Conservation (phyloP, 768 basidiomycete genomes). For the Megacollybia marginata region DNA sequence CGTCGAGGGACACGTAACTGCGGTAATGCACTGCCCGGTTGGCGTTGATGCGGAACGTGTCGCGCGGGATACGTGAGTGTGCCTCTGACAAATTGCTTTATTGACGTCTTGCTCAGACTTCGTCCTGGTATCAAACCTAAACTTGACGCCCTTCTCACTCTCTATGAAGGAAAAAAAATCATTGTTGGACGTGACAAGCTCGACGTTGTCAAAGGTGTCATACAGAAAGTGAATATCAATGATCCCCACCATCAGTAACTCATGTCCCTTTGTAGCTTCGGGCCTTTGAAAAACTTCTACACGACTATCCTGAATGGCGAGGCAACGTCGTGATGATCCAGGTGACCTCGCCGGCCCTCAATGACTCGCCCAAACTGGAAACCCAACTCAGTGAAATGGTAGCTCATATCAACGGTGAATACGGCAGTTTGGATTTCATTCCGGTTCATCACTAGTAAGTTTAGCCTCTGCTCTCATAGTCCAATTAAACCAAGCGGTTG, state of each 20-base stretch:
- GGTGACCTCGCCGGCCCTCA: slow-evolving; percentile 89
- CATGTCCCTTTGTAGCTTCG: slow-evolving; percentile 50
- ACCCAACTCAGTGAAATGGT: slow-evolving; percentile 90
- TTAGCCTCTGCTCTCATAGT: not conserved
- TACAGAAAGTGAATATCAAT: slow-evolving; percentile 68
- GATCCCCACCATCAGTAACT: not conserved
- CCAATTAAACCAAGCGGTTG: not conserved
- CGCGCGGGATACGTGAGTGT: slow-evolving; percentile 62
- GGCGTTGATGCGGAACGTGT: slow-evolving; percentile 93
- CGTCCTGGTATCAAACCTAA: slow-evolving; percentile 86
- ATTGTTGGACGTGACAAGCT: slow-evolving; percentile 97
- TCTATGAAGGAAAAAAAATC: slow-evolving; percentile 97
- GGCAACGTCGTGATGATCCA: slow-evolving; percentile 85
- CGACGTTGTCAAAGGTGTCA: slow-evolving; percentile 95
- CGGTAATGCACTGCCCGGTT: slow-evolving; percentile 88
- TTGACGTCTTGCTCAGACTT: slow-evolving; percentile 27
- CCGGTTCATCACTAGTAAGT: slow-evolving; percentile 97
- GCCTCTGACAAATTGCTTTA: not conserved
- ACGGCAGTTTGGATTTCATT: slow-evolving; percentile 89
- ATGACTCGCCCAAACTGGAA: slow-evolving; percentile 91
- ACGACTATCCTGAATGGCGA: slow-evolving; percentile 93
- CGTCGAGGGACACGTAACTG: slow-evolving; percentile 75
- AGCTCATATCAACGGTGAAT: slow-evolving; percentile 92
- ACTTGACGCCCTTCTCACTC: slow-evolving; percentile 67
- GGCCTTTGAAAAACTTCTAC: slow-evolving; percentile 90